A percentile compares a stretch with the other conserved stretches of the same genome.
Evolutionary conservation across 2,329 filamentous ascomycete genomes (phyloP).

Genomic region (Ambrosiella beaveri): DNA sequence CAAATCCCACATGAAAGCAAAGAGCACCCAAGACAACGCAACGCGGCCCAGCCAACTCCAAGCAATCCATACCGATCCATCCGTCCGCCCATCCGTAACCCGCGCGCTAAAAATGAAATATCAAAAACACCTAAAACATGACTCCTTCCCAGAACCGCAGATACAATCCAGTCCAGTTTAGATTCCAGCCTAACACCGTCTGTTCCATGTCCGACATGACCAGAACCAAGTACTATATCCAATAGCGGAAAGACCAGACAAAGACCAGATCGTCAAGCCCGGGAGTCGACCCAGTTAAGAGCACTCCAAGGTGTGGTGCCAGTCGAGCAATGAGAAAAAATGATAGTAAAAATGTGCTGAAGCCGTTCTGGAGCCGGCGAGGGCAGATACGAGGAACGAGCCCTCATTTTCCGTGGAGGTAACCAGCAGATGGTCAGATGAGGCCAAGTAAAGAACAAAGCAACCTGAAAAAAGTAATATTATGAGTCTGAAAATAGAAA

Average conservation of each 20-base stretch:
- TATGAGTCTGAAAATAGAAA: no score
- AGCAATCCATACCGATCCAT: conserved; percentile 12
- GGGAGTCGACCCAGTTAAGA: not conserved
- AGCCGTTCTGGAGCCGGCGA: conserved; percentile 9
- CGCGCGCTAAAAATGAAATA: not conserved
- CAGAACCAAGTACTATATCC: not conserved
- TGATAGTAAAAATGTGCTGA: conserved; percentile 15
- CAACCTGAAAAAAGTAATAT: conserved; percentile 10
- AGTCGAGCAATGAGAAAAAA: conserved; percentile 11
- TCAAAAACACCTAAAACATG: not conserved
- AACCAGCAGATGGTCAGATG: no score
- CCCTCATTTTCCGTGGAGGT: no score
- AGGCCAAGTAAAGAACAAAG: not conserved
- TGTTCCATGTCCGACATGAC: no score
- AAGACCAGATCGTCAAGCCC: not conserved
- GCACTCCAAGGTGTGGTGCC: not conserved
- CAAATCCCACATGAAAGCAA: not conserved
- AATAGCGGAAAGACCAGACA: not conserved
- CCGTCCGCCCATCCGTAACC: conserved; percentile 10
- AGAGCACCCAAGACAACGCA: not conserved
- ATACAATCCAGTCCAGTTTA: no score
- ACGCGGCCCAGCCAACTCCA: not conserved
- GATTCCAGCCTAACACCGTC: no score
- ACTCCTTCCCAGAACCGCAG: not conserved
- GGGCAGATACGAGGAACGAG: not conserved